Conservation (phyloP, 2,329 filamentous ascomycete genomes). For the Immersiporthe knoxdaviesiana region DNA sequence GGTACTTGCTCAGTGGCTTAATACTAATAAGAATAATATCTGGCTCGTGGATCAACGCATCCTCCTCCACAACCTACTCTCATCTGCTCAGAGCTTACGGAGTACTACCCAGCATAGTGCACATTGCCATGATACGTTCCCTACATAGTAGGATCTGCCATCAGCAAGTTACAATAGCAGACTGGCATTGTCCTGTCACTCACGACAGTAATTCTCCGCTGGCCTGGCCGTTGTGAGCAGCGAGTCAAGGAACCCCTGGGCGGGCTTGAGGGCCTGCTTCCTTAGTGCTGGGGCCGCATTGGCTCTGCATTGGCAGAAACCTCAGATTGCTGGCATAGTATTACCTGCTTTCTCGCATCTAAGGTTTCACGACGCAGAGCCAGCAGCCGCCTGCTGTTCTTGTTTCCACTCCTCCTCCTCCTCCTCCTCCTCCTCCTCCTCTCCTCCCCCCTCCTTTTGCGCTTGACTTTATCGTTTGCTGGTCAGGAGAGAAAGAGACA, state of each 20-base stretch:
- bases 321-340: not conserved
- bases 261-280: not conserved
- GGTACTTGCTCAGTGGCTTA: not conserved
- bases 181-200: not conserved
- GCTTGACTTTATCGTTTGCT: not conserved
- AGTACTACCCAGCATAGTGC: too few relatives aligned
- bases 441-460: constrained; percentile 3
- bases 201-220: not conserved
- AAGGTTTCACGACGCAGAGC: constrained; percentile 3
- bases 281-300: constrained; percentile 1
- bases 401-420: constrained; percentile 8
- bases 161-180: not conserved
- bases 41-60: not conserved
- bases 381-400: not conserved
- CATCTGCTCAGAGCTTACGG: not conserved
- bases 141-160: too few relatives aligned
- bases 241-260: constrained; percentile 10
- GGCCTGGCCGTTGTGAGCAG: not conserved
- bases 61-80: not conserved
- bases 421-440: constrained; percentile 4
- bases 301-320: constrained; percentile 7
- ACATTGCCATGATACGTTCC: too few relatives aligned
- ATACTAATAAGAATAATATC: not conserved
- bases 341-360: constrained; percentile 2
- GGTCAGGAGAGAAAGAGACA: not conserved